Percentiles rank a stretch among this genome's conserved stretches.
phyloP scores from a whole-genome alignment of 495 filamentous ascomycete species.

The Hypomontagnella monticulosa region DNA sequence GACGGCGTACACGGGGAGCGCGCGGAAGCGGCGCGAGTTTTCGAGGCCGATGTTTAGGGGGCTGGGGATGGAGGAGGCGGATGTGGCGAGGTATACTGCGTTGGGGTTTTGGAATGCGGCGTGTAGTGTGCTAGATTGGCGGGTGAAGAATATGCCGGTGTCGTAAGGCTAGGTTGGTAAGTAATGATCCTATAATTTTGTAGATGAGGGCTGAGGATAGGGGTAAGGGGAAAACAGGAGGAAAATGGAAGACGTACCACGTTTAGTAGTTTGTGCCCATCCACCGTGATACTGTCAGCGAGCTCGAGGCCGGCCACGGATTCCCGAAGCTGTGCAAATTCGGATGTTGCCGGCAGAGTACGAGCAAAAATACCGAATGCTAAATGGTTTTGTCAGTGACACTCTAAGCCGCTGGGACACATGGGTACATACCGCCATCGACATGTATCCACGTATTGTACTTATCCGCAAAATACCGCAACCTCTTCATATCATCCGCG shows the following conservation, averaged over 20 bases:
- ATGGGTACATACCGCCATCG: constrained; percentile 62
- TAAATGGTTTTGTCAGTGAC: background rate
- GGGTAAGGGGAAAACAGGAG: background rate
- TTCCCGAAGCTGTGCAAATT: constrained; percentile 66
- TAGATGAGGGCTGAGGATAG: background rate
- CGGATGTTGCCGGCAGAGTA: constrained; percentile 64
- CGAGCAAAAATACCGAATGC: constrained; percentile 89
- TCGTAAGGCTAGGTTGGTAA: constrained; percentile 74
- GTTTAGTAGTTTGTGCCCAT: constrained; percentile 93
- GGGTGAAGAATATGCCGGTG: constrained; percentile 86
- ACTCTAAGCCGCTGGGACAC: background rate
- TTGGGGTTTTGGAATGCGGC: constrained; percentile 84
- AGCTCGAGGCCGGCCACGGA: constrained; percentile 76
- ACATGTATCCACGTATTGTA: constrained; percentile 90
- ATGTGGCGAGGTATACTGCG: constrained; percentile 78
- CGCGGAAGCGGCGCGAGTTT: constrained; percentile 91
- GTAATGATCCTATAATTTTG: background rate
- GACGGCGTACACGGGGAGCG: constrained; percentile 85
- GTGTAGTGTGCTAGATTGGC: constrained; percentile 63
- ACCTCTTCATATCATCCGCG: constrained; percentile 64
- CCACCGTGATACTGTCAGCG: constrained; percentile 85
- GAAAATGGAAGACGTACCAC: constrained; percentile 62
- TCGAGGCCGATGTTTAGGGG: constrained; percentile 90
- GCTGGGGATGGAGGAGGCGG: constrained; percentile 67
- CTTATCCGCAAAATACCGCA: constrained; percentile 75